These are phyloP conservation scores for Lachnellula subtilissima DNA, from an alignment of 2,329 filamentous ascomycete genomes.

Conservation along the genomic window DNA sequence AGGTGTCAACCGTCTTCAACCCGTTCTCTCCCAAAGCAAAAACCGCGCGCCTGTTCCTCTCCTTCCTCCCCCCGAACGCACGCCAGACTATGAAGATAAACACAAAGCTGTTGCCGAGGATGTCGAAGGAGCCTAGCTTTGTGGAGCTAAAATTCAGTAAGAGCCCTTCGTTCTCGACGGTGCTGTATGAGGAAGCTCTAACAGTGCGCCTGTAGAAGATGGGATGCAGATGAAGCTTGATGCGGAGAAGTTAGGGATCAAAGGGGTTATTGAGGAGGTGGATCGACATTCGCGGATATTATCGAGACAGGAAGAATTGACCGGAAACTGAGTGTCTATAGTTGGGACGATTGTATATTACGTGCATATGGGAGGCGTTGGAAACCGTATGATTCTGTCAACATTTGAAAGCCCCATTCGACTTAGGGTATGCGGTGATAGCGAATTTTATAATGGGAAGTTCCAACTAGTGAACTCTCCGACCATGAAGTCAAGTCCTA, in stretches of 20 bases:
- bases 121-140: slow-evolving; percentile 62
- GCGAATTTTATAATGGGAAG: too few relatives aligned
- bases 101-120: slow-evolving; percentile 68
- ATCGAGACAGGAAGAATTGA: slow-evolving; percentile 76
- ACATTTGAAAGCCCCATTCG: not conserved
- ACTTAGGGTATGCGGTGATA: too few relatives aligned
- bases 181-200: slow-evolving; percentile 11
- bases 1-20: slow-evolving; percentile 84
- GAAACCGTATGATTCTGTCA: not conserved
- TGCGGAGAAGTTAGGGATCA: slow-evolving; percentile 74
- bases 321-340: slow-evolving; percentile 35
- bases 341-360: slow-evolving; percentile 12
- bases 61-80: slow-evolving; percentile 74
- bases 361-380: slow-evolving; percentile 27
- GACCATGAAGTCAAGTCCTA: not conserved
- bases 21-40: slow-evolving; percentile 78
- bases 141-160: slow-evolving; percentile 83
- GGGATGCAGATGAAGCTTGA: slow-evolving; percentile 86
- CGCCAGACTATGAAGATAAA: slow-evolving; percentile 72
- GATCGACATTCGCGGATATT: slow-evolving; percentile 82
- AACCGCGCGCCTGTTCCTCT: slow-evolving; percentile 82
- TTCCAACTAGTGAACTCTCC: not conserved
- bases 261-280: slow-evolving; percentile 81
- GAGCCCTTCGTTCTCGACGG: slow-evolving; percentile 20
- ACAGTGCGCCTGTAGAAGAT: slow-evolving; percentile 59